Evolutionary conservation across 2,329 filamentous ascomycete species (phyloP).

Genomic region (Clarireedia homoeocarpa): DNA sequence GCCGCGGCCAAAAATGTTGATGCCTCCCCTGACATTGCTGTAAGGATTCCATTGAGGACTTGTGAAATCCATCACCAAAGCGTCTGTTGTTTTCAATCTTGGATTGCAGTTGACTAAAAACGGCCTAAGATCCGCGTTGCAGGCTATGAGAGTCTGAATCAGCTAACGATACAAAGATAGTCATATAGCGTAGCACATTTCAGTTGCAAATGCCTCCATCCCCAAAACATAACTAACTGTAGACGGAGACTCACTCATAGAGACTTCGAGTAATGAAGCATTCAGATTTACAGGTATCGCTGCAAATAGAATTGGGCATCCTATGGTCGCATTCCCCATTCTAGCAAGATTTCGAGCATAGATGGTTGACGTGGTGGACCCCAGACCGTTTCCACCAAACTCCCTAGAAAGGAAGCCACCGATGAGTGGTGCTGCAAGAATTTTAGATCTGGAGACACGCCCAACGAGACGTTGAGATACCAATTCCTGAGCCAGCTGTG

Average conservation of each 20-base stretch:
- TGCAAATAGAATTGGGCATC: neutral
- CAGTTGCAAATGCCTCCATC: no score
- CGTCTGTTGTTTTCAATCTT: neutral
- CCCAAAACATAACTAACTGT: neutral
- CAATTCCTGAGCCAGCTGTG: neutral
- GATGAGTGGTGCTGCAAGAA: conserved; percentile 14
- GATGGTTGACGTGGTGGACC: neutral
- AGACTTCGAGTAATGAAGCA: neutral
- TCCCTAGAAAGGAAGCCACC: conserved; percentile 20
- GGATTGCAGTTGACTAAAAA: neutral
- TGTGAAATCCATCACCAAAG: neutral
- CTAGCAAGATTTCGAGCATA: conserved; percentile 1
- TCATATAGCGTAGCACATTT: no score
- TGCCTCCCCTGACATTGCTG: neutral
- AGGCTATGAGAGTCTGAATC: neutral
- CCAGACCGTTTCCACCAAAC: conserved; percentile 10
- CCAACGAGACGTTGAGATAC: conserved; percentile 12
- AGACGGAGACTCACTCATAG: neutral
- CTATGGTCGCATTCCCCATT: neutral
- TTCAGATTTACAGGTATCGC: neutral
- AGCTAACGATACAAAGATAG: no score
- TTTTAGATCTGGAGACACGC: conserved; percentile 17
- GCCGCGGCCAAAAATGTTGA: neutral
- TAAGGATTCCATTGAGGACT: neutral
- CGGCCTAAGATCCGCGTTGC: neutral